phyloP scores from a whole-genome alignment of 2,329 filamentous ascomycete species.

The Dactylonectria estremocensis region DNA sequence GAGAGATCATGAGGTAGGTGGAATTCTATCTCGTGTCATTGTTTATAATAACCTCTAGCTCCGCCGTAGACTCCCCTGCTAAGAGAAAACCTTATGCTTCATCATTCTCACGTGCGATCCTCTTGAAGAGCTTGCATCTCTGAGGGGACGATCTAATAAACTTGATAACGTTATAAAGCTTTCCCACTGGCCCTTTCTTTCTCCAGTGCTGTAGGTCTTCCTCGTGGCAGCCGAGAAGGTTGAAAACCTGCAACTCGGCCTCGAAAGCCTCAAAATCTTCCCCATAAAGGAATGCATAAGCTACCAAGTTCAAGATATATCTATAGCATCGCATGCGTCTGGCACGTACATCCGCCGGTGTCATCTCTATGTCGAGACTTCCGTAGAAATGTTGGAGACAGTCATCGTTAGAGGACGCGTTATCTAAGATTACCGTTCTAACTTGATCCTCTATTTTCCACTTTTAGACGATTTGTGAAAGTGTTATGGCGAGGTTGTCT shows the following conservation, averaged over 20 bases:
- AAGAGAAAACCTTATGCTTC: conserved; percentile 1
- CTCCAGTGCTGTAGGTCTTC: neutral
- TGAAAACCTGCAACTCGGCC: neutral
- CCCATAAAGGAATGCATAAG: no score
- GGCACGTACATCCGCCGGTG: neutral
- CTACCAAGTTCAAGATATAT: neutral
- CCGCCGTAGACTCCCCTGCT: neutral
- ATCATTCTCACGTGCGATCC: neutral
- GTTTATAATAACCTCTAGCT: neutral
- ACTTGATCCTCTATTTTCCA: neutral
- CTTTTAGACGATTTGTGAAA: neutral
- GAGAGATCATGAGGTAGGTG: conserved; percentile 17
- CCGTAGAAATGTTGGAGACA: neutral
- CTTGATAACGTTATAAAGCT: neutral
- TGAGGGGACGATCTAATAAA: conserved; percentile 5
- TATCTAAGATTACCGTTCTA: neutral
- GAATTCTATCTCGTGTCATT: conserved; percentile 9
- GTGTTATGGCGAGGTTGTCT: neutral
- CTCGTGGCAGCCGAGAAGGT: neutral
- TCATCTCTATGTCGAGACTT: neutral
- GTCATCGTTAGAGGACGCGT: neutral
- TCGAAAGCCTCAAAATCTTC: neutral
- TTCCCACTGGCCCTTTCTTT: neutral
- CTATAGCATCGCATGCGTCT: neutral
- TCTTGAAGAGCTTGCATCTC: conserved; percentile 6